phyloP scores from a whole-genome alignment of 1,284 basidiomycete genomes.

The Rhodotorula sp. region DNA sequence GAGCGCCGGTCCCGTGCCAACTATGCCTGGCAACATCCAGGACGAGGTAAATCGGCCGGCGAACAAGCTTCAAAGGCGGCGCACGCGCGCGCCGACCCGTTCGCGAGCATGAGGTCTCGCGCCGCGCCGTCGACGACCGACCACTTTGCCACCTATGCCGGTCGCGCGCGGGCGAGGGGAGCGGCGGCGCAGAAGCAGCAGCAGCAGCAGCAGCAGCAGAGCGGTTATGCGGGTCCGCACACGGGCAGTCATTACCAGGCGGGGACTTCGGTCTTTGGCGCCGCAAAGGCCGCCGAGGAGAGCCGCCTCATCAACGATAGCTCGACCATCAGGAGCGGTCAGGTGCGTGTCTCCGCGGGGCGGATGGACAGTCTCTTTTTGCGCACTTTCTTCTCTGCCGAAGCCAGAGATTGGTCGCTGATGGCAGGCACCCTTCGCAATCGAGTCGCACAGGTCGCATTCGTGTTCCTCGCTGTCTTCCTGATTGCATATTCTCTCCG shows the following conservation, averaged over 20 bases:
- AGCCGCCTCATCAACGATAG: conserved; percentile 39
- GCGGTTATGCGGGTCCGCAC: neutral
- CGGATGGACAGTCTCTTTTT: no score
- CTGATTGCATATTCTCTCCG: neutral
- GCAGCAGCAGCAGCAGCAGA: neutral
- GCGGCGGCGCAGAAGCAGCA: conserved; percentile 8
- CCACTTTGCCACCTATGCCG: conserved; percentile 30
- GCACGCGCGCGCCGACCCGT: conserved; percentile 23
- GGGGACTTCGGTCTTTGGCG: conserved; percentile 31
- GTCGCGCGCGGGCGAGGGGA: conserved; percentile 3
- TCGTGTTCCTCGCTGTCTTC: conserved; percentile 8
- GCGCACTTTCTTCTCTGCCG: no score
- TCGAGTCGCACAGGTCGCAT: neutral
- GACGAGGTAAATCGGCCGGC: neutral
- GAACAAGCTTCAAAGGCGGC: conserved; percentile 6
- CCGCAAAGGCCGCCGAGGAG: conserved; percentile 32
- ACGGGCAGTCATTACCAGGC: conserved; percentile 20
- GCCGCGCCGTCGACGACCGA: conserved; percentile 8
- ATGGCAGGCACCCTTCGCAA: no score
- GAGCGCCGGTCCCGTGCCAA: conserved; percentile 34
- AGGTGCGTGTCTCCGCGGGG: conserved; percentile 11
- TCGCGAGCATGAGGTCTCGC: conserved; percentile 4
- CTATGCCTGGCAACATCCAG: conserved; percentile 39
- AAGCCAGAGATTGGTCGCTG: accelerated
- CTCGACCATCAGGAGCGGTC: conserved; percentile 28